Evolutionary conservation across 495 filamentous ascomycete species (phyloP).

Genomic region (Aspergillus biplanus): DNA sequence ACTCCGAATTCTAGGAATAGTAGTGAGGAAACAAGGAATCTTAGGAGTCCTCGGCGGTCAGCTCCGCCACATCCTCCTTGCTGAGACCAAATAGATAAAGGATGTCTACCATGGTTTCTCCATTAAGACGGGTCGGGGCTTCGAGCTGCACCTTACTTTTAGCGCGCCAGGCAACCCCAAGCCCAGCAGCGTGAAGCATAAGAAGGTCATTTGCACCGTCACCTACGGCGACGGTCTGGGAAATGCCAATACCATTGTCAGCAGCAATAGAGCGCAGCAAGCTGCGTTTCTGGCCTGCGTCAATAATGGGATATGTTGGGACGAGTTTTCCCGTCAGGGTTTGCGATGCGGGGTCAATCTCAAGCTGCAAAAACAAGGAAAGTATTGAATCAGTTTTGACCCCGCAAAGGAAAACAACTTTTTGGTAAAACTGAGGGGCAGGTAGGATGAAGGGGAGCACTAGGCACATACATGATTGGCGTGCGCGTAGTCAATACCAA

Average conservation of each 20-base stretch:
- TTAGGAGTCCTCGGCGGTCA: constrained; percentile 36
- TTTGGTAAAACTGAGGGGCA: background rate
- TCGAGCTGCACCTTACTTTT: constrained; percentile 90
- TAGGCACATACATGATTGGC: constrained; percentile 74
- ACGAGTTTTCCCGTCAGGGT: constrained; percentile 81
- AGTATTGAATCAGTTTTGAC: no score
- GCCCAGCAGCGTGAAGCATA: constrained; percentile 87
- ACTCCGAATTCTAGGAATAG: background rate
- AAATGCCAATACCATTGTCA: constrained; percentile 68
- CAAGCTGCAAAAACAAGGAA: constrained; percentile 49
- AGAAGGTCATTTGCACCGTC: constrained; percentile 94
- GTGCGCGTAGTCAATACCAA: constrained; percentile 83
- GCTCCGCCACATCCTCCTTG: constrained; percentile 62
- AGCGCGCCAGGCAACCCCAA: constrained; percentile 92
- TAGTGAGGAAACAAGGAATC: background rate
- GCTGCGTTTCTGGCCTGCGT: constrained; percentile 76
- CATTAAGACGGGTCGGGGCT: constrained; percentile 81
- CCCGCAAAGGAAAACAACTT: constrained; percentile 12
- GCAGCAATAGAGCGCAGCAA: constrained; percentile 77
- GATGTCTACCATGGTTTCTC: constrained; percentile 75
- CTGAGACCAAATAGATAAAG: constrained; percentile 82
- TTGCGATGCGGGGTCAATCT: constrained; percentile 63
- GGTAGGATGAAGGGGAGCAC: background rate
- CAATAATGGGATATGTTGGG: constrained; percentile 71
- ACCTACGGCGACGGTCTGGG: constrained; percentile 84